Conservation (phyloP, 2,329 filamentous ascomycete genomes). For the Paraphaeosphaeria minitans region DNA sequence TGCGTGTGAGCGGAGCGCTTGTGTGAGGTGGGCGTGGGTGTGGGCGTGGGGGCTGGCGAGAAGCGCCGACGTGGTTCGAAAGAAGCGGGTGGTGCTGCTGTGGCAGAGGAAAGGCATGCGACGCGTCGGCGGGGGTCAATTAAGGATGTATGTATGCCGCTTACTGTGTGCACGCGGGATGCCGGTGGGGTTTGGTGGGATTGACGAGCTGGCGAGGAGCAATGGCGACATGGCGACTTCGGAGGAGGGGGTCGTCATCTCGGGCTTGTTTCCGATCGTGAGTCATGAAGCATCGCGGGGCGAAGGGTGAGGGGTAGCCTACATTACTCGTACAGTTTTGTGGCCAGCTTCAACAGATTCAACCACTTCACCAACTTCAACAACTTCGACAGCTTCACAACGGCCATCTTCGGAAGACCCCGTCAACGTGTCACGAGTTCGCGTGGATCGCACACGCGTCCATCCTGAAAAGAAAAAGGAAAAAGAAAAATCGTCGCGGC, state of each 20-base stretch:
- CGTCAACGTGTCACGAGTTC: background rate
- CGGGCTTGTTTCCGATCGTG: conserved; percentile 8
- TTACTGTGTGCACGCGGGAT: background rate
- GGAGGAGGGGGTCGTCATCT: conserved; percentile 7
- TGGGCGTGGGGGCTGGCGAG: conserved; percentile 18
- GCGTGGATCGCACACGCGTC: background rate
- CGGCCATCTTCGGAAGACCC: background rate
- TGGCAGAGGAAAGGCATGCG: conserved; percentile 28
- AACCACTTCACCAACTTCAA: background rate
- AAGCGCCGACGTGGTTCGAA: conserved; percentile 17
- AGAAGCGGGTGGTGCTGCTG: conserved; percentile 21
- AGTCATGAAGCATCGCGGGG: conserved; percentile 10
- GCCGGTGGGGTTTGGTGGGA: background rate
- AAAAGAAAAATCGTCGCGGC: background rate
- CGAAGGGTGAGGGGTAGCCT: background rate
- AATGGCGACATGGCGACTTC: conserved; percentile 6
- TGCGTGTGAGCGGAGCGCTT: conserved; percentile 32
- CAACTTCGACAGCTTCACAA: background rate
- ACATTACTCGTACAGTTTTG: too few species aligned
- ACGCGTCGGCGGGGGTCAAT: conserved; percentile 16
- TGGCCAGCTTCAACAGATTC: background rate
- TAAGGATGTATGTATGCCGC: background rate
- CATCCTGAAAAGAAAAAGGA: too few species aligned
- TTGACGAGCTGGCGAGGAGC: background rate
- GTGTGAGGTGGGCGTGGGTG: conserved; percentile 18